These are phyloP conservation scores for Alternaria burnsii DNA, from an alignment of 2,329 filamentous ascomycete genomes.

Conservation along the genomic window DNA sequence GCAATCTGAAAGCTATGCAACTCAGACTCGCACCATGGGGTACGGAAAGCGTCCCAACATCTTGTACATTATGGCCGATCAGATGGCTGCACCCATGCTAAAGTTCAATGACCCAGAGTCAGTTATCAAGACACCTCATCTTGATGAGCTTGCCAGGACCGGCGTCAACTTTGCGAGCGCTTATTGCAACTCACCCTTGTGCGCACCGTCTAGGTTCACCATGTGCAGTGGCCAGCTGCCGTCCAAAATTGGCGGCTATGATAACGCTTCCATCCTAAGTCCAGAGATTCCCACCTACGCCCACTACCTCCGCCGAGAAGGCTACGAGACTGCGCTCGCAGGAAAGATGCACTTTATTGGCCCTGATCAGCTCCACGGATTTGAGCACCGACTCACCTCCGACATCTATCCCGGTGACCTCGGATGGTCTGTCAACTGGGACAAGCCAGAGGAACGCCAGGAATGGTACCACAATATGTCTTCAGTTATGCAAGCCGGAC, in stretches of 20 bases:
- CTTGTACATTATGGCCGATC: constrained; percentile 96
- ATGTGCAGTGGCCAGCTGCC: constrained; percentile 93
- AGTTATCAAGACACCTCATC: constrained; percentile 89
- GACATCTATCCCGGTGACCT: constrained; percentile 96
- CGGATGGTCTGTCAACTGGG: constrained; percentile 96
- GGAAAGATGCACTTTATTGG: constrained; percentile 99
- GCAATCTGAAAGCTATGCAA: constrained; percentile 36
- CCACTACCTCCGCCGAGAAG: constrained; percentile 84
- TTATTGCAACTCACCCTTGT: constrained; percentile 93
- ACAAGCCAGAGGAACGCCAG: constrained; percentile 80
- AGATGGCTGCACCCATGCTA: constrained; percentile 87
- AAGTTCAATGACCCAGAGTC: constrained; percentile 91
- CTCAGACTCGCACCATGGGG: constrained; percentile 19
- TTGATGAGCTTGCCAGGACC: constrained; percentile 80
- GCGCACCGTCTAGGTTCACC: constrained; percentile 90
- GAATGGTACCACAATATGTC: constrained; percentile 97
- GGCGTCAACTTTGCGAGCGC: constrained; percentile 93
- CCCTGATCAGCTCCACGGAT: constrained; percentile 87
- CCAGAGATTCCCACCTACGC: constrained; percentile 91
- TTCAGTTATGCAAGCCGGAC: constrained; percentile 88
- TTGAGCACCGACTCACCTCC: constrained; percentile 85
- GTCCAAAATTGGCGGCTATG: constrained; percentile 89
- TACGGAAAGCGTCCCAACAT: constrained; percentile 70
- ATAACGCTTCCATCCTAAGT: constrained; percentile 86
- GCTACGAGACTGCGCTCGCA: constrained; percentile 89